These are phyloP conservation scores for Phytophthora gonapodyides DNA, from an alignment of 352 stramenopile species.

Conservation along the genomic window DNA sequence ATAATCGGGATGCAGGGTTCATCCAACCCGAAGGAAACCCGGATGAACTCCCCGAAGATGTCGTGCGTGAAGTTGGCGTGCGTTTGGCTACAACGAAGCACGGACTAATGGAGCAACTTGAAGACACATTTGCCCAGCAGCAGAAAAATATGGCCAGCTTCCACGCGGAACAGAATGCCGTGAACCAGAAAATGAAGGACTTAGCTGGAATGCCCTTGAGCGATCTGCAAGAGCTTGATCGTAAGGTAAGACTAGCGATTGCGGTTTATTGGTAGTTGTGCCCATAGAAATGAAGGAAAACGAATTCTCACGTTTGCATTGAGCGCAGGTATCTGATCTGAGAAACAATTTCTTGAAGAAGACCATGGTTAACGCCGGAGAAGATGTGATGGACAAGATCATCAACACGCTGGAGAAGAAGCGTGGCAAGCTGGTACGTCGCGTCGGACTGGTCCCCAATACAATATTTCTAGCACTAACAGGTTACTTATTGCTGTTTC, in stretches of 20 bases:
- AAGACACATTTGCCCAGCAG: conserved; percentile 31
- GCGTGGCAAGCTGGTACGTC: conserved; percentile 44
- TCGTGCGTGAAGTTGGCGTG: conserved; percentile 63
- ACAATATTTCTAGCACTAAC: background rate
- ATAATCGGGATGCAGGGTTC: conserved; percentile 69
- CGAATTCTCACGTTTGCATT: conserved; percentile 8
- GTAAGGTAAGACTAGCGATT: conserved; percentile 29
- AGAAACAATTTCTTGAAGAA: conserved; percentile 46
- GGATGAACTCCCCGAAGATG: conserved; percentile 73
- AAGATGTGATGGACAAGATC: conserved; percentile 78
- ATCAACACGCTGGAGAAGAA: conserved; percentile 50
- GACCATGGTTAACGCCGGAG: conserved; percentile 58
- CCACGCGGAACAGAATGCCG: conserved; percentile 29
- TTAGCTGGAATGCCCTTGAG: conserved; percentile 24
- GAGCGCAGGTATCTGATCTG: conserved; percentile 42
- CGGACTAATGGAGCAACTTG: conserved; percentile 48
- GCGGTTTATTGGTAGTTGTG: background rate
- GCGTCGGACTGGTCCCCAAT: background rate
- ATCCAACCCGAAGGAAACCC: conserved; percentile 88
- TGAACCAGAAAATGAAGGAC: conserved; percentile 33
- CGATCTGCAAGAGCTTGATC: conserved; percentile 37
- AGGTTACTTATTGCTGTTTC: background rate
- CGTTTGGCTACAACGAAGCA: conserved; percentile 37
- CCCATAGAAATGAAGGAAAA: background rate
- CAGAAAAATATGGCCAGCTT: conserved; percentile 39